phyloP scores from a whole-genome alignment of 2,329 filamentous ascomycete genomes.

The Penicillium sp. region DNA sequence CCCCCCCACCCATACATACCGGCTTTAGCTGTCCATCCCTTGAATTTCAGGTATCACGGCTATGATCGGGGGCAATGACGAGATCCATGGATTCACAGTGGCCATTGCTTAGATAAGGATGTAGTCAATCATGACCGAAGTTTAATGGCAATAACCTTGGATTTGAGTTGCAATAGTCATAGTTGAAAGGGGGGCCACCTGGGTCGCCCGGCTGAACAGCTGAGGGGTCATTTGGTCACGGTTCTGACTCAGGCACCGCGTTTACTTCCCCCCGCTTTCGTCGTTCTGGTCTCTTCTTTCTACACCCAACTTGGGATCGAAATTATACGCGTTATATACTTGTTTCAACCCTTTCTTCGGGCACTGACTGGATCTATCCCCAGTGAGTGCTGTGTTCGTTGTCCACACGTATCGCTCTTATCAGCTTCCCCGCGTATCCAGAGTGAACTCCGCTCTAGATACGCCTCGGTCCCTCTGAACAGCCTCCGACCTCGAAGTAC shows the following conservation, averaged over 20 bases:
- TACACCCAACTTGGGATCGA: slow-evolving; percentile 1
- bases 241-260: slow-evolving; percentile 24
- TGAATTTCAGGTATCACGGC: not conserved
- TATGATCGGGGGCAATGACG: slow-evolving; percentile 1
- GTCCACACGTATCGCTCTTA: slow-evolving; percentile 18
- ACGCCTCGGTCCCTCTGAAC: slow-evolving; percentile 5
- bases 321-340: slow-evolving; percentile 1
- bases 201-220: not conserved
- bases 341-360: not conserved
- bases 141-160: not conserved
- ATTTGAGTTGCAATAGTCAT: not conserved
- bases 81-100: slow-evolving; percentile 8
- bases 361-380: slow-evolving; percentile 10
- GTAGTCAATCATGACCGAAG: not conserved
- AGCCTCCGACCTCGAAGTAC: not conserved
- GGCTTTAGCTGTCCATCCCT: not conserved
- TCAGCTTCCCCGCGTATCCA: slow-evolving; percentile 31
- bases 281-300: slow-evolving; percentile 14
- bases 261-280: slow-evolving; percentile 6
- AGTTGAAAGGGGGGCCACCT: not conserved
- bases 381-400: slow-evolving; percentile 22
- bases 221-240: not conserved
- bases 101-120: slow-evolving; percentile 12
- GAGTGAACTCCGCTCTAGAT: slow-evolving; percentile 26
- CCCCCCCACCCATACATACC: no score